phyloP scores from a whole-genome alignment of 768 basidiomycete species.

The Tulasnella sp. region DNA sequence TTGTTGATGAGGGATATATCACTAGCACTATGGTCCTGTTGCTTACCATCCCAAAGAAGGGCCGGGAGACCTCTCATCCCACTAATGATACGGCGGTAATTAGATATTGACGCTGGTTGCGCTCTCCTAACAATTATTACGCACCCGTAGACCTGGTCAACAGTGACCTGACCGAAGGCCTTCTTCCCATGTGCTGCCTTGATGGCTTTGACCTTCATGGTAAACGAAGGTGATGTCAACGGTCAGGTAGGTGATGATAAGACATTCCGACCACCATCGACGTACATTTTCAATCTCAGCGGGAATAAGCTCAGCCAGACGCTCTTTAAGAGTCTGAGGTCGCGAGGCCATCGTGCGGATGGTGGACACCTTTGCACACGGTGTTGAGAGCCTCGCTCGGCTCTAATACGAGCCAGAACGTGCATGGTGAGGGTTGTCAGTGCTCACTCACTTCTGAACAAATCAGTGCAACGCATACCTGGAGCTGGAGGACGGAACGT shows the following conservation, averaged over 20 bases:
- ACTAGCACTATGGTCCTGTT: slow-evolving; percentile 18
- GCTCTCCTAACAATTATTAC: slow-evolving; percentile 19
- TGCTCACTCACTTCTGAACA: background rate
- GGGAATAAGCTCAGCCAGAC: slow-evolving; percentile 88
- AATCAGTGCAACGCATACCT: slow-evolving; percentile 4
- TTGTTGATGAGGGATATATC: too few species aligned
- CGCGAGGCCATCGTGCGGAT: slow-evolving; percentile 27
- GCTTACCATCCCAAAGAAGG: slow-evolving; percentile 79
- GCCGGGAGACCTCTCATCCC: slow-evolving; percentile 86
- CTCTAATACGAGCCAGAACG: background rate
- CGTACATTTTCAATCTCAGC: slow-evolving; percentile 61
- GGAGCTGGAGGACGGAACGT: slow-evolving; percentile 14
- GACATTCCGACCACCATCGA: background rate
- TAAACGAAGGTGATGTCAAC: background rate
- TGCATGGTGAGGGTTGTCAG: background rate
- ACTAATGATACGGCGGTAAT: slow-evolving; percentile 30
- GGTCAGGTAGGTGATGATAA: background rate
- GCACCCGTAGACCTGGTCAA: slow-evolving; percentile 85
- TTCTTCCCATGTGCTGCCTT: slow-evolving; percentile 85
- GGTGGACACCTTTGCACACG: background rate
- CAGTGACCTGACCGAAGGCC: slow-evolving; percentile 80
- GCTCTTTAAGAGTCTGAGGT: slow-evolving; percentile 76
- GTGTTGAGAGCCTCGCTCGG: background rate
- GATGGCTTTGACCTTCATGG: slow-evolving; percentile 60
- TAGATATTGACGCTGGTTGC: background rate